Conservation (phyloP, 768 basidiomycete species). For the Clitopilus passeckerianus region DNA sequence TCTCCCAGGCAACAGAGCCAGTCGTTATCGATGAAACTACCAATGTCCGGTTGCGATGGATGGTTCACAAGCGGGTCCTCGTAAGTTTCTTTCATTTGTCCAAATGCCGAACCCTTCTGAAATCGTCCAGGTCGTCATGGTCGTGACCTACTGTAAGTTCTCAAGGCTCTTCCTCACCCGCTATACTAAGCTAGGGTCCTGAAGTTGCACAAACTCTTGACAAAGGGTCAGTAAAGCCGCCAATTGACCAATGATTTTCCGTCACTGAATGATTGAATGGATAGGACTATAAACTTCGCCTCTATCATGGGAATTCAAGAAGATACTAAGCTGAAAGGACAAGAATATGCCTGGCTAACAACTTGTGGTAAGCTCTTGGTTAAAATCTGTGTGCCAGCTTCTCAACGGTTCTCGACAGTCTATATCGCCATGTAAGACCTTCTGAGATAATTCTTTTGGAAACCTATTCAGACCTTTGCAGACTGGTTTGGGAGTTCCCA, state of each 20-base stretch:
- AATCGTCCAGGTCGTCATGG: constrained; percentile 30
- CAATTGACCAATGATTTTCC: neutral
- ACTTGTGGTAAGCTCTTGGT: constrained; percentile 31
- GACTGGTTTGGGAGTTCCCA: constrained; percentile 40
- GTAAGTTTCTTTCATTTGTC: constrained; percentile 15
- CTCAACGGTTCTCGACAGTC: constrained; percentile 15
- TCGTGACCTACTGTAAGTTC: constrained; percentile 36
- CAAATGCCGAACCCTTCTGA: neutral
- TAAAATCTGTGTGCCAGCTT: neutral
- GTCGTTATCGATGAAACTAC: constrained; percentile 36
- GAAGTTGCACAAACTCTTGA: constrained; percentile 40
- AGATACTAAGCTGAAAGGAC: constrained; percentile 41
- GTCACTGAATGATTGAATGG: neutral
- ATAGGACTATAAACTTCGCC: constrained; percentile 39
- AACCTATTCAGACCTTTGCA: constrained; percentile 7
- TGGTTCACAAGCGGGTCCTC: constrained; percentile 41
- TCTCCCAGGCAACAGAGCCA: constrained; percentile 23
- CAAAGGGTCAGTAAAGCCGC: constrained; percentile 29
- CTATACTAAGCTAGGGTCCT: neutral
- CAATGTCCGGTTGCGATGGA: constrained; percentile 36
- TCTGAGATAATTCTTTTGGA: neutral
- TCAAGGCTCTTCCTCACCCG: neutral
- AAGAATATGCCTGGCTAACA: constrained; percentile 45
- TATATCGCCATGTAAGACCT: constrained; percentile 32
- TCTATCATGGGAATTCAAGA: constrained; percentile 41